Base-by-base conservation (phyloP, 176 grass and related monocot genomes). In the Rhipidocladum racemiflorum region DNA sequence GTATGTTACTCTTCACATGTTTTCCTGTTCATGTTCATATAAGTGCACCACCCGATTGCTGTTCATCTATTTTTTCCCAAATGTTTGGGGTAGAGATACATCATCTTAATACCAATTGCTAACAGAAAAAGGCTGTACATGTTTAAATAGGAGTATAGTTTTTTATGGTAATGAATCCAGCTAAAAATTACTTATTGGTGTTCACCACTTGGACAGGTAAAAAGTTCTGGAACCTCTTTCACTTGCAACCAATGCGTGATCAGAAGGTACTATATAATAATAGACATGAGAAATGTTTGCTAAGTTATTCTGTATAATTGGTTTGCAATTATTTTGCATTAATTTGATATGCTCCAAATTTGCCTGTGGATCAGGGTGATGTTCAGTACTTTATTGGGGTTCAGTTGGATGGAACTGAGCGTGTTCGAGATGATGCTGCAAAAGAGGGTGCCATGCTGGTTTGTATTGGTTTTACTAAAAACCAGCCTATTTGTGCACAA, bases 341-440 rank as follows among this genome's bases (percentile, higher is more conserved):
- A 12, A 88, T 63, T 66, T 81, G 32, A 77, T 39, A 77, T 81
- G 72, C 70, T 65, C 71, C 27, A 38, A 70, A 76, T 74, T 78
- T 83, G 21, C 13, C 4, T 74, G 10, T 84, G 75, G 75, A 88
- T 71, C 82, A 98, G 92, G 95, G 92, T 57, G 95, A 98, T 84
- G 95, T 98, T 49, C 92, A 98, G 75, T 98, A 98, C 57, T 98
- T 98, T 59, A 98, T 98, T 93, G 92, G 95, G 61, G 90, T 98
- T 81, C 92, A 98, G 70, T 88, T 98, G 80, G 95, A 98, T 86
- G 92, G 95, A 87, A 95, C 87, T n/a, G 90, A 91, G 76, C 88
- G 77, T 82, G 92, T 93, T 61, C 86, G 65, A 4, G 90, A 98
- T 61, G 79, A 79, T 75, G 86, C 95, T 35, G 95, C 85, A 23